Base-by-base conservation (phyloP, 805 yeast species). In the Cyberlindnera veronae region DNA sequence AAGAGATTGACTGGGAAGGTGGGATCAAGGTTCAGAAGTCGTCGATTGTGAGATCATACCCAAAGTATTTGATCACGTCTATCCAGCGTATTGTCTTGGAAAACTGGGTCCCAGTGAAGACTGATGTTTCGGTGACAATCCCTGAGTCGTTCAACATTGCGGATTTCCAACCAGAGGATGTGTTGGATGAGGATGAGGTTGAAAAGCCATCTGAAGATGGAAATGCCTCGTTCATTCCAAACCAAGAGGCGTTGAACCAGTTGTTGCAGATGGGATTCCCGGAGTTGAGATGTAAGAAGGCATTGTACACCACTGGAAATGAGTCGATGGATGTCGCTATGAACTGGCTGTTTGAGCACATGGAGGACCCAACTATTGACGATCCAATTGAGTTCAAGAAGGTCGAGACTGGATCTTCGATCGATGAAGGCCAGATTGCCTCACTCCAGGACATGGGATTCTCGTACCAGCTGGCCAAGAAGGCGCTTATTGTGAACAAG, bases 251-350 rank as follows among this genome's bases (percentile, higher is more conserved):
- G 2, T 47, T 88, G 47, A 61, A 69, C 7, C 68, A 71, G 43
- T 71, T 93, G 8, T 60, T 68, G 35, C 77, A 76, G 15, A 93
- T 90, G 96, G 99, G 99, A n/a, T 91, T 93, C 58, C 75, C 89
- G 1, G 76, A 76, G 37, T 70, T 72, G 17, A 72, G 91, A 35
- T 70, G 81, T 31, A 67, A 68, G 22, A 76, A 80, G 50, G 96
- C 91, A 0, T 66, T 91, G 26, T 81, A 70, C 51, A 64, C 75
- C 16, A 87, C 95, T 0, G 91, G 88, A 0, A 89, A 89, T 51
- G 51, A 64, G 1, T 58, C 65, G 3, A 55, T 67, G 0, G 97
- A 91, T 48, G 71, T 71, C 6, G 96, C 97, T 0, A 80, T 85
- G 84, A 85, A 87, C 51, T 87, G 97, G 95, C 58, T 93, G 6